Conservation (phyloP, 2,329 filamentous ascomycete species). For the Remersonia thermophila region DNA sequence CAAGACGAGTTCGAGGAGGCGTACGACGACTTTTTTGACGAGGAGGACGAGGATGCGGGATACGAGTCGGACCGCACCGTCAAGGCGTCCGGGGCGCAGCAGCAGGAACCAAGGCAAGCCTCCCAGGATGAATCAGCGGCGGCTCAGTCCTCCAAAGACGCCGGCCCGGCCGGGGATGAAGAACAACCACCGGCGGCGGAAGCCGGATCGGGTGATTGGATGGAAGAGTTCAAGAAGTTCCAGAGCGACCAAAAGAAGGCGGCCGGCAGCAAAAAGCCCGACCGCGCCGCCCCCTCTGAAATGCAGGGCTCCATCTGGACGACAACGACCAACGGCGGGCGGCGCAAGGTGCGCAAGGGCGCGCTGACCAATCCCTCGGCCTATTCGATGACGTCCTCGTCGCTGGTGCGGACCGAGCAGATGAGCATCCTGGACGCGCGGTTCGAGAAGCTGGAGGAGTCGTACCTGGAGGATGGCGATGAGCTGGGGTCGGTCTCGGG, state of each 20-base stretch:
- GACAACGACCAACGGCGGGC: constrained; percentile 65
- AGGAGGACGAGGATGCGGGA: constrained; percentile 62
- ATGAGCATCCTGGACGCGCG: constrained; percentile 74
- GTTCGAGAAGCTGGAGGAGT: constrained; percentile 82
- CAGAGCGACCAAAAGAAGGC: constrained; percentile 60
- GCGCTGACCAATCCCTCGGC: constrained; percentile 79
- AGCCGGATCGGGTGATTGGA: constrained; percentile 65
- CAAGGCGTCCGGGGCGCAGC: constrained; percentile 48
- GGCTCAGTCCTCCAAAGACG: no score
- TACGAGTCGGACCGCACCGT: constrained; percentile 94
- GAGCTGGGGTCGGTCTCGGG: constrained; percentile 44
- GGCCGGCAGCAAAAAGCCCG: constrained; percentile 25
- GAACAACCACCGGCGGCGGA: constrained; percentile 40
- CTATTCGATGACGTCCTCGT: constrained; percentile 97
- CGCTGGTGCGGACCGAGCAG: constrained; percentile 81
- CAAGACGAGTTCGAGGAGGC: constrained; percentile 64
- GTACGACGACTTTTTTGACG: constrained; percentile 38
- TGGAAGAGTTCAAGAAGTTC: constrained; percentile 87
- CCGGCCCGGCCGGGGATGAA: background rate
- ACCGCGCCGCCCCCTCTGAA: constrained; percentile 42
- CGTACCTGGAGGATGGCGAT: constrained; percentile 44
- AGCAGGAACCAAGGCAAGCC: constrained; percentile 29
- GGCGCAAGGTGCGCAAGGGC: constrained; percentile 89
- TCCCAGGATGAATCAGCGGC: background rate
- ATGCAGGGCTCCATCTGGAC: constrained; percentile 60